Evolutionary conservation across 345 rosid species (phyloP).

Genomic region (Eutrema yunnanense): DNA sequence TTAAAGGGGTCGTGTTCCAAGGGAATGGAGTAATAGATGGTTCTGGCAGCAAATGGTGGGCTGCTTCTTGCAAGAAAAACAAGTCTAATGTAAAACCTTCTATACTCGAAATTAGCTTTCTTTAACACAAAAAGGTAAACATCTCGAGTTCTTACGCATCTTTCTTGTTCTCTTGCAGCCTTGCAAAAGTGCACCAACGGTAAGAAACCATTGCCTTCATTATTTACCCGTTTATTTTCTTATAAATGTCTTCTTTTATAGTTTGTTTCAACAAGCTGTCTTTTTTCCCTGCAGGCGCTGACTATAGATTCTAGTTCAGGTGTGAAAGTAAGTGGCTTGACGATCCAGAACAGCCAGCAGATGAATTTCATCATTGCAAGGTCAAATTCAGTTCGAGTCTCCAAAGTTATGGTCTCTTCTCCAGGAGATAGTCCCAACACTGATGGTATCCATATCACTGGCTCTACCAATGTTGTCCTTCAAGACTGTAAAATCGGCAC

Average conservation of each 20-base stretch:
- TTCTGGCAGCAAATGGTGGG: constrained; percentile 99
- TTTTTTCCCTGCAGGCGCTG: constrained; percentile 57
- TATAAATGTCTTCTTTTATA: neutral
- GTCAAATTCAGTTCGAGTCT: constrained; percentile 58
- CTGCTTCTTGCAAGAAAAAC: constrained; percentile 93
- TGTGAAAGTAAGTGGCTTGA: constrained; percentile 69
- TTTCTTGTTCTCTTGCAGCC: constrained; percentile 55
- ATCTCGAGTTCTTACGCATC: constrained; percentile 11
- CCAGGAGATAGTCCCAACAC: constrained; percentile 99
- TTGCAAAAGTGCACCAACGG: constrained; percentile 86
- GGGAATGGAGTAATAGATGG: constrained; percentile 92
- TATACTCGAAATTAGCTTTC: neutral
- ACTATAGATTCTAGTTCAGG: constrained; percentile 92
- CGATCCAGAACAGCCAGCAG: constrained; percentile 94
- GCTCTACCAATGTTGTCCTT: constrained; percentile 71
- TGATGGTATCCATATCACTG: constrained; percentile 94
- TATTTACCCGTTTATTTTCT: neutral
- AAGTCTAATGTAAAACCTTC: constrained; percentile 55
- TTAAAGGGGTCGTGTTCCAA: constrained; percentile 66
- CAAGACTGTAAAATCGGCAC: constrained; percentile 95
- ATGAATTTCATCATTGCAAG: constrained; percentile 85
- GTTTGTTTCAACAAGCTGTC: constrained; percentile 13
- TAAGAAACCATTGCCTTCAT: constrained; percentile 37
- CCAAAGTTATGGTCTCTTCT: constrained; percentile 65
- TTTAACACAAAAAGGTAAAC: neutral